A percentile compares a stretch with the other conserved stretches of the same genome.
Evolutionary conservation across 2,329 filamentous ascomycete species (phyloP).

Genomic region (Phoma herbarum): DNA sequence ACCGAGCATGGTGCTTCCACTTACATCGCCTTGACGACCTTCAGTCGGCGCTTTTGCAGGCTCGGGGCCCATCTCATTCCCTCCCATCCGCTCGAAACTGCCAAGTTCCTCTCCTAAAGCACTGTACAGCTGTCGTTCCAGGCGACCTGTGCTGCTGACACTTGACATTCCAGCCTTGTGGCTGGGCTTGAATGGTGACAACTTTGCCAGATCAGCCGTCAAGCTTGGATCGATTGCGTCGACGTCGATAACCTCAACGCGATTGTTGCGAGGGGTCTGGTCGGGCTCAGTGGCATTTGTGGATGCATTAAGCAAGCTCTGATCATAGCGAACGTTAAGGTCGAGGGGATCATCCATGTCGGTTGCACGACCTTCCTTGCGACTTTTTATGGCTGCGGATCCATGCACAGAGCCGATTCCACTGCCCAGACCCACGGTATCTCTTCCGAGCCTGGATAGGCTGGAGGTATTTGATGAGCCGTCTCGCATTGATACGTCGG

Average conservation of each 20-base stretch:
- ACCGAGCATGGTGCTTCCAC: slow-evolving; percentile 11
- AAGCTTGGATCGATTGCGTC: slow-evolving; percentile 31
- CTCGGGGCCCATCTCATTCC: slow-evolving; percentile 27
- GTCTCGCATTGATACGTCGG: slow-evolving; percentile 37
- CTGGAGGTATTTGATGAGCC: slow-evolving; percentile 30
- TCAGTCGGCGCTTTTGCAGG: slow-evolving; percentile 19
- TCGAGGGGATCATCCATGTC: slow-evolving; percentile 7
- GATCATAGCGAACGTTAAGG: slow-evolving; percentile 27
- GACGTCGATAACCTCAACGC: slow-evolving; percentile 35
- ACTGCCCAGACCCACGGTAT: slow-evolving; percentile 2
- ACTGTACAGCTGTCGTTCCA: slow-evolving; percentile 43
- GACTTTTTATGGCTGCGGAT: slow-evolving; percentile 33
- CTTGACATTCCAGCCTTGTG: slow-evolving; percentile 41
- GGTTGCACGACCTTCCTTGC: slow-evolving; percentile 37
- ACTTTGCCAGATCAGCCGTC: slow-evolving; percentile 14
- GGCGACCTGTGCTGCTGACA: slow-evolving; percentile 39
- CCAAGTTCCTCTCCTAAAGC: slow-evolving; percentile 45
- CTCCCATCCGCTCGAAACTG: slow-evolving; percentile 31
- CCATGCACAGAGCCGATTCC: slow-evolving; percentile 32
- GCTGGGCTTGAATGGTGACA: slow-evolving; percentile 28
- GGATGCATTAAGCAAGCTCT: slow-evolving; percentile 20
- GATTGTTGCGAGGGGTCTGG: slow-evolving; percentile 2
- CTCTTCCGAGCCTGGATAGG: slow-evolving; percentile 21
- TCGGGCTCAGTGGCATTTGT: neutral
- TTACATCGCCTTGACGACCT: slow-evolving; percentile 9